These are phyloP conservation scores for Ustilago tritici DNA, from an alignment of 1,284 basidiomycete genomes.

Conservation along the genomic window DNA sequence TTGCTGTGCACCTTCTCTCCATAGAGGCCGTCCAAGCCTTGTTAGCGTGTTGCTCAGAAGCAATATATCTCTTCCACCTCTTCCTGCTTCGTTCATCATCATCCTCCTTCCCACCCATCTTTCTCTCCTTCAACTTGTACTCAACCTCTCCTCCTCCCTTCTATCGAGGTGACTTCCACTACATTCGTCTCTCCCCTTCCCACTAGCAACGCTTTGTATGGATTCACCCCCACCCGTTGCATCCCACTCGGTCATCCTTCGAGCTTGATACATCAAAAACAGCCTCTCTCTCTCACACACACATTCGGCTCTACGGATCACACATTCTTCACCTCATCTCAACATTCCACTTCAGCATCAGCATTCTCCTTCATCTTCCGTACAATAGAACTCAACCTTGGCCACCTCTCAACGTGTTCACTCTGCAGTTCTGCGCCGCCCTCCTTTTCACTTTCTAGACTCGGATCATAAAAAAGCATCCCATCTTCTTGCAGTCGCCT, in stretches of 20 bases:
- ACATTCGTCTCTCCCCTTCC: background rate
- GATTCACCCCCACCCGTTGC: background rate
- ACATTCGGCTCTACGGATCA: background rate
- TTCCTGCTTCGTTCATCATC: constrained; percentile 11
- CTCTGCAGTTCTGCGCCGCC: background rate
- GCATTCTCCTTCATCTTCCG: background rate
- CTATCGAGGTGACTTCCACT: background rate
- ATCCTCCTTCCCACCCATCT: constrained; percentile 5
- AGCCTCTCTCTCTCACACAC: background rate
- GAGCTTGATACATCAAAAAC: background rate
- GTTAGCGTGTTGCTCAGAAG: constrained; percentile 12
- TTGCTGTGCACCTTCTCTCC: background rate
- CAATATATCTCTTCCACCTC: constrained; percentile 34
- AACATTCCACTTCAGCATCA: background rate
- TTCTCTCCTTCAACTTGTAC: background rate
- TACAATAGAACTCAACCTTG: constrained; percentile 4
- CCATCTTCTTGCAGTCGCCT: constrained; percentile 15
- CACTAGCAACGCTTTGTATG: constrained; percentile 3
- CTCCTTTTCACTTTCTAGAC: constrained; percentile 1
- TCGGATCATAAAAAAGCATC: constrained; percentile 11
- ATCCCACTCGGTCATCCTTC: background rate
- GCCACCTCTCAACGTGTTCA: constrained; percentile 2
- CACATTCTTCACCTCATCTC: background rate
- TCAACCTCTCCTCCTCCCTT: constrained; percentile 7
- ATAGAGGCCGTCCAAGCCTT: no score